These are phyloP conservation scores for Phycomyces blakesleeanus DNA, from an alignment of 192 early-diverging fungal species.

Conservation along the genomic window DNA sequence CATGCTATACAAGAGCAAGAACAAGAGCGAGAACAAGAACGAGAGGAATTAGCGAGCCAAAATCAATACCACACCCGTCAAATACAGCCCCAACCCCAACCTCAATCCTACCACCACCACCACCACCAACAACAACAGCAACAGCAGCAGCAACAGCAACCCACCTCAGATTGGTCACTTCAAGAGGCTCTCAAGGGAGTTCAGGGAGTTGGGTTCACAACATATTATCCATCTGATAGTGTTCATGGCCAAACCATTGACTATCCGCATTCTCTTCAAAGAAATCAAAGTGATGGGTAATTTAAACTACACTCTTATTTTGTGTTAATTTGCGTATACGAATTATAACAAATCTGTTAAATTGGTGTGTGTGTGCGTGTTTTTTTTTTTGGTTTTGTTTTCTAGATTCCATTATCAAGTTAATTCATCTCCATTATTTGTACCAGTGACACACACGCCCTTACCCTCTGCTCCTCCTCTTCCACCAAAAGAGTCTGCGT, in stretches of 20 bases:
- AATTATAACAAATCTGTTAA: too few relatives aligned
- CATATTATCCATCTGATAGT: background rate
- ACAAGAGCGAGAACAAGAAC: too few relatives aligned
- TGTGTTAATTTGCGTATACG: too few relatives aligned
- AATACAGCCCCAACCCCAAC: background rate
- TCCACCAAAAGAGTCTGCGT: conserved; percentile 23
- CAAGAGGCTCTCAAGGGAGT: conserved; percentile 32
- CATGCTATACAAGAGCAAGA: background rate
- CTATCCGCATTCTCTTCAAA: conserved; percentile 10
- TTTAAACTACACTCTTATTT: too few relatives aligned
- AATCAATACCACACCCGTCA: too few relatives aligned
- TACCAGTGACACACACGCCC: too few relatives aligned
- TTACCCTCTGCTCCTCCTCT: conserved; percentile 6
- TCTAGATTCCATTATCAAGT: conserved; percentile 2
- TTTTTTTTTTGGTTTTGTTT: too few relatives aligned
- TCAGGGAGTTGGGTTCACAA: conserved; percentile 14
- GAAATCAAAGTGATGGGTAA: conserved; percentile 36
- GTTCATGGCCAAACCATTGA: background rate
- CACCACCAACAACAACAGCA: background rate
- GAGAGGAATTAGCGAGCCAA: too few relatives aligned
- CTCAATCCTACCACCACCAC: background rate
- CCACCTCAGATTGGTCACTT: conserved; percentile 24
- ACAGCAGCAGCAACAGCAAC: background rate
- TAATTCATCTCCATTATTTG: background rate
- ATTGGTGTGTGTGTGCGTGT: too few relatives aligned